Evolutionary conservation across 2,329 filamentous ascomycete species (phyloP).

Genomic region (Exophiala alcalophila): DNA sequence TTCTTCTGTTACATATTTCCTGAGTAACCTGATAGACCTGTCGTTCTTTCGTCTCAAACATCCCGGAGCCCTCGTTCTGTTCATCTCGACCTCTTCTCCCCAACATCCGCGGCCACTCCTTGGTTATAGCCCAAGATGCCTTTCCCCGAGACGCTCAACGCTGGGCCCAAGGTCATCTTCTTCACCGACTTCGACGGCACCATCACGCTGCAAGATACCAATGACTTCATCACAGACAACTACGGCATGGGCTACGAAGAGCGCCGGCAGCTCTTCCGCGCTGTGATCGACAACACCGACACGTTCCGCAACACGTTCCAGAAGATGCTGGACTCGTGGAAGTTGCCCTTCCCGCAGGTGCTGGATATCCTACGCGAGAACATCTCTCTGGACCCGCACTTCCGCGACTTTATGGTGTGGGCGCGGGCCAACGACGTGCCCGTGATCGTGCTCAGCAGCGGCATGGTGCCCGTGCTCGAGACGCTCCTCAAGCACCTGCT

Average conservation of each 20-base stretch:
- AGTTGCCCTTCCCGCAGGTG: slow-evolving; percentile 75
- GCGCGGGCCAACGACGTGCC: slow-evolving; percentile 77
- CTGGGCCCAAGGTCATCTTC: slow-evolving; percentile 86
- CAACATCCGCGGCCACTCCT: no score
- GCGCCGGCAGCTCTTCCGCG: slow-evolving; percentile 70
- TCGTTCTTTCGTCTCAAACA: no score
- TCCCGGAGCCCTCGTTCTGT: no score
- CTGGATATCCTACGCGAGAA: slow-evolving; percentile 73
- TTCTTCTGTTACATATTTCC: no score
- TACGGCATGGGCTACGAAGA: slow-evolving; percentile 74
- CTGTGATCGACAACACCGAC: slow-evolving; percentile 66
- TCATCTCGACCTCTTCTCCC: no score
- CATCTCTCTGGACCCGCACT: slow-evolving; percentile 84
- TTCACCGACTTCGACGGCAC: slow-evolving; percentile 99
- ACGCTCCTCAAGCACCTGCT: slow-evolving; percentile 76
- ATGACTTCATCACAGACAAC: slow-evolving; percentile 79
- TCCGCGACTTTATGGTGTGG: slow-evolving; percentile 86
- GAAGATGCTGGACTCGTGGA: slow-evolving; percentile 88
- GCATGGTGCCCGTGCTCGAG: slow-evolving; percentile 89
- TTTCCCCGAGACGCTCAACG: slow-evolving; percentile 36
- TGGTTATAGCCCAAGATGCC: slow-evolving; percentile 26
- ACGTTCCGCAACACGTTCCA: slow-evolving; percentile 65
- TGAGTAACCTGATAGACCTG: no score
- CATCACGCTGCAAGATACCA: slow-evolving; percentile 72
- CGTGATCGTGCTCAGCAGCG: slow-evolving; percentile 84